These are phyloP conservation scores for Aspergillus brunneoviolaceus DNA, from an alignment of 2,329 filamentous ascomycete species.

Conservation along the genomic window DNA sequence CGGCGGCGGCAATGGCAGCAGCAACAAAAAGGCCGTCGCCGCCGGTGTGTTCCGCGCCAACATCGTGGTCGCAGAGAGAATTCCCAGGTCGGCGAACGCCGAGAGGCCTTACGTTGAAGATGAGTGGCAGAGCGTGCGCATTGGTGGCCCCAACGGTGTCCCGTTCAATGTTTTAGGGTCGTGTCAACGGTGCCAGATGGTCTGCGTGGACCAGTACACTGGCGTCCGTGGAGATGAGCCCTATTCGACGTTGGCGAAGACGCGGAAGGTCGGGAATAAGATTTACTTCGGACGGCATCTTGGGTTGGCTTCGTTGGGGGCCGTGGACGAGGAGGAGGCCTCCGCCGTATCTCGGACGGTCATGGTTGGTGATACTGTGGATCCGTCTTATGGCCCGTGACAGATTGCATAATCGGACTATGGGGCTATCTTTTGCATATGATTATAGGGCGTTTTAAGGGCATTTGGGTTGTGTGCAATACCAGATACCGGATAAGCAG, in stretches of 20 bases:
- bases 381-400: conserved; percentile 28
- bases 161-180: conserved; percentile 67
- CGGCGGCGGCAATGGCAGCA: conserved; percentile 35
- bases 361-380: conserved; percentile 43
- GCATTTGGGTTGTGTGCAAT: not conserved
- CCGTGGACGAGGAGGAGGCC: conserved; percentile 16
- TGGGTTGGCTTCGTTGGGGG: conserved; percentile 40
- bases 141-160: conserved; percentile 57
- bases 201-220: conserved; percentile 86
- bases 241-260: conserved; percentile 84
- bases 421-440: not conserved
- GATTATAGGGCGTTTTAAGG: not conserved
- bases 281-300: conserved; percentile 86
- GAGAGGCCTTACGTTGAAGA: conserved; percentile 76
- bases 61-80: conserved; percentile 65
- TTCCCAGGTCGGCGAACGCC: conserved; percentile 42
- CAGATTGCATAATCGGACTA: conserved; percentile 3
- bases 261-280: conserved; percentile 76
- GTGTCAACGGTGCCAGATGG: conserved; percentile 92
- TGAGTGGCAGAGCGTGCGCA: conserved; percentile 65
- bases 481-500: not conserved
- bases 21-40: conserved; percentile 56
- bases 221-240: conserved; percentile 78
- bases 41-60: conserved; percentile 85
- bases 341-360: conserved; percentile 27